A percentile compares a stretch with the other conserved stretches of the same genome.
Evolutionary conservation across 1,139 yeast genomes (phyloP).

Genomic region (Blastobotrys elegans): DNA sequence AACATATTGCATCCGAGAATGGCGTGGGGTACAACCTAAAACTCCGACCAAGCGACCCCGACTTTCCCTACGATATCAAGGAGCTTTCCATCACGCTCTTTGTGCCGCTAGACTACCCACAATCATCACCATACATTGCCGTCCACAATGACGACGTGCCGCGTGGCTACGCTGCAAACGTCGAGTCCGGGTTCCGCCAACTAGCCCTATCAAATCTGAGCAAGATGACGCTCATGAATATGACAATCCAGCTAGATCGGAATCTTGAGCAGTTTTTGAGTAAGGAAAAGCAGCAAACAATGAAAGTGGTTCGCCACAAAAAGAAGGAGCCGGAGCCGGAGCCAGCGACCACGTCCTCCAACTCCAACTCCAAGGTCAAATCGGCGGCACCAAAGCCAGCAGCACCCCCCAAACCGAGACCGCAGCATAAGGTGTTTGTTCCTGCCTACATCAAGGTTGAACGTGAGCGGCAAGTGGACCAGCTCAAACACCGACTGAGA

Average conservation of each 20-base stretch:
- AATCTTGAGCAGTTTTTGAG: constrained; percentile 54
- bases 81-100: constrained; percentile 47
- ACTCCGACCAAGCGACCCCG: constrained; percentile 61
- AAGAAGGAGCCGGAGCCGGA: background rate
- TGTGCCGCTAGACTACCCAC: constrained; percentile 56
- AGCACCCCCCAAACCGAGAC: background rate
- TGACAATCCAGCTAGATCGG: constrained; percentile 52
- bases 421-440: constrained; percentile 17
- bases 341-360: background rate
- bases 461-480: constrained; percentile 22
- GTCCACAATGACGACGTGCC: constrained; percentile 70
- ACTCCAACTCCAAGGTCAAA: background rate
- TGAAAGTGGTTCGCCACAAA: constrained; percentile 42
- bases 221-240: constrained; percentile 42
- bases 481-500: constrained; percentile 21
- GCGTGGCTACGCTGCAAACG: constrained; percentile 59
- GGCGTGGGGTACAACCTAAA: constrained; percentile 19
- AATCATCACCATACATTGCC: constrained; percentile 29
- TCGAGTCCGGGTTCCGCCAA: constrained; percentile 57
- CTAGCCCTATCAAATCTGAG: constrained; percentile 43
- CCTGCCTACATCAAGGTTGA: constrained; percentile 21
- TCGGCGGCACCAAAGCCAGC: background rate
- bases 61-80: constrained; percentile 62
- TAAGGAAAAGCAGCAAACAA: constrained; percentile 52
- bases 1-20: constrained; percentile 9